These are phyloP conservation scores for Psidium friedrichsthalianum DNA, from an alignment of 345 rosid species.

Conservation along the genomic window DNA sequence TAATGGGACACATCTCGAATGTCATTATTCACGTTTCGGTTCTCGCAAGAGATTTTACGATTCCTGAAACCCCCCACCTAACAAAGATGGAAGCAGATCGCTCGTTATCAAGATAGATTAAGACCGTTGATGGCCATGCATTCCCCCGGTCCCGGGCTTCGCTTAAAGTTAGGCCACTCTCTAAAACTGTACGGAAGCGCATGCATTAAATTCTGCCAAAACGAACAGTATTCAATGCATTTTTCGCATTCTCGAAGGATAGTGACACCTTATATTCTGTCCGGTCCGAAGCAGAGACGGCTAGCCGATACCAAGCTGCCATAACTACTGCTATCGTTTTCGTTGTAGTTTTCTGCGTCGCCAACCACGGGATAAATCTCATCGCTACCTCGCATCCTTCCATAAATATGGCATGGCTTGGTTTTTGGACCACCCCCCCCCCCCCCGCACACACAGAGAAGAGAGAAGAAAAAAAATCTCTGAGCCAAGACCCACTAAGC, in stretches of 20 bases:
- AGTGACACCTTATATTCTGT: background rate
- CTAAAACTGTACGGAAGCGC: background rate
- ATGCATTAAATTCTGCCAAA: background rate
- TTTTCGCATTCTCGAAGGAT: background rate
- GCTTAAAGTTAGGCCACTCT: background rate
- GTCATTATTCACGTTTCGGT: background rate
- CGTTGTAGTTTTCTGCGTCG: background rate
- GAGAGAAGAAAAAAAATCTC: background rate
- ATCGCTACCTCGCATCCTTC: background rate
- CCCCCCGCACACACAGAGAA: background rate
- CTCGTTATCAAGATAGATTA: background rate
- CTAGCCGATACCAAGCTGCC: background rate
- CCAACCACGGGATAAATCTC: background rate
- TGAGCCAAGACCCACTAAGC: background rate
- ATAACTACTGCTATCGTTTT: background rate
- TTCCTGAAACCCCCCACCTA: background rate
- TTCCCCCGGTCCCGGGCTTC: background rate
- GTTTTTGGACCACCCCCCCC: background rate
- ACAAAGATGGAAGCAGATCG: background rate
- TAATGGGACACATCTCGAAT: background rate
- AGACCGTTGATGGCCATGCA: background rate
- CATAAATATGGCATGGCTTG: background rate
- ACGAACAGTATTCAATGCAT: background rate
- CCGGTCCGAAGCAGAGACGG: background rate
- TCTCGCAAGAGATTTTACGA: background rate